Evolutionary conservation across 192 early-diverging fungal genomes (phyloP).

Genomic region (Entomortierella beljakovae): DNA sequence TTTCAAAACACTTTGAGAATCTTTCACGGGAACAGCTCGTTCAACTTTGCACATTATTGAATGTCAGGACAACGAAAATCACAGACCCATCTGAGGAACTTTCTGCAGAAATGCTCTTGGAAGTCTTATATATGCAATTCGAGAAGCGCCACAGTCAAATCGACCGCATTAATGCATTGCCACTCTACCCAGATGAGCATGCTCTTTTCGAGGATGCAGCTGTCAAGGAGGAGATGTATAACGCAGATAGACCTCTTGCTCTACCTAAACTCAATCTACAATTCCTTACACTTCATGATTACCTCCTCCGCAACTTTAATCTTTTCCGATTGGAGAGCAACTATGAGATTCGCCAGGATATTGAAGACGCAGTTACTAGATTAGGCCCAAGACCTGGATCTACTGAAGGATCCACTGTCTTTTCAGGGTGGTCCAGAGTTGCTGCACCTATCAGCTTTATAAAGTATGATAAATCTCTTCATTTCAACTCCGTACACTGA

Average conservation of each 20-base stretch:
- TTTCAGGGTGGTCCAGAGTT: conserved; percentile 95
- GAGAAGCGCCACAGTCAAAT: conserved; percentile 75
- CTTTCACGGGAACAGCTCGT: conserved; percentile 60
- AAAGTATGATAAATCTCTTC: conserved; percentile 27
- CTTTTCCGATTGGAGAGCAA: conserved; percentile 87
- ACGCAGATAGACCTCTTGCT: conserved; percentile 65
- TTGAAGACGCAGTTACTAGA: conserved; percentile 89
- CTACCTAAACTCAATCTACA: conserved; percentile 95
- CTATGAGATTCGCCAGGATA: conserved; percentile 86
- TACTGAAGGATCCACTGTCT: conserved; percentile 73
- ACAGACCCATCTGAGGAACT: conserved; percentile 29
- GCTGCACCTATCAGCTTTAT: conserved; percentile 79
- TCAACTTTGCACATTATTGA: conserved; percentile 67
- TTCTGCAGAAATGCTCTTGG: conserved; percentile 66
- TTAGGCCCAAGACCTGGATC: conserved; percentile 73
- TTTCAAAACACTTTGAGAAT: conserved; percentile 66
- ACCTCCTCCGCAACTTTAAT: conserved; percentile 86
- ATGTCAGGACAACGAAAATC: conserved; percentile 68
- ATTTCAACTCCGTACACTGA: not conserved
- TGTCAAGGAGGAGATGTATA: conserved; percentile 75
- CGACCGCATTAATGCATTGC: conserved; percentile 72
- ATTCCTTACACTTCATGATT: conserved; percentile 93
- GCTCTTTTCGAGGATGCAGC: conserved; percentile 78
- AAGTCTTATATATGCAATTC: conserved; percentile 65
- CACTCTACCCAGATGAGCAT: conserved; percentile 84